phyloP scores from a whole-genome alignment of 2,329 filamentous ascomycete genomes.

The Neofusicoccum sp. region DNA sequence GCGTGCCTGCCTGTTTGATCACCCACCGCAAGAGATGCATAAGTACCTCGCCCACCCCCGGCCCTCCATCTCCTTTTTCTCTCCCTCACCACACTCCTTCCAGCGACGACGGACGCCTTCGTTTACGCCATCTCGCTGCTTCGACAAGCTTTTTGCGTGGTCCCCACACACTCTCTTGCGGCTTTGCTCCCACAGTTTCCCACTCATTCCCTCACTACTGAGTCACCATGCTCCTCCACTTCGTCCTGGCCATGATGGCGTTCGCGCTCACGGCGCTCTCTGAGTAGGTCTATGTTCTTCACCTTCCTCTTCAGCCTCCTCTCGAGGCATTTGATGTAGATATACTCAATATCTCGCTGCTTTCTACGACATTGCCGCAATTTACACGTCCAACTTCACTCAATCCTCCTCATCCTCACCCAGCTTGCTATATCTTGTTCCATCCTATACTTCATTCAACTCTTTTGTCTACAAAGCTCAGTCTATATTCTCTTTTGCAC shows the following conservation, averaged over 20 bases:
- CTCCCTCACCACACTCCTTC: conserved; percentile 3
- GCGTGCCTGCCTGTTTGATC: no score
- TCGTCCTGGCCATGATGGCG: not conserved
- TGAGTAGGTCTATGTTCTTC: not conserved
- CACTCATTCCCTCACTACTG: not conserved
- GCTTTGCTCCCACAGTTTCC: not conserved
- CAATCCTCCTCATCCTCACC: no score
- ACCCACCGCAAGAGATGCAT: not conserved
- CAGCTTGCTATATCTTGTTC: no score
- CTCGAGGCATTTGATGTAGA: no score
- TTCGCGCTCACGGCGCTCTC: not conserved
- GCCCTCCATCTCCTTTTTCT: not conserved
- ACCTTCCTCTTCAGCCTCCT: not conserved
- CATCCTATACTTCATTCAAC: no score
- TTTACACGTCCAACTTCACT: no score
- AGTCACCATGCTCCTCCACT: not conserved
- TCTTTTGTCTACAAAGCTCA: no score
- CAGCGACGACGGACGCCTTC: not conserved
- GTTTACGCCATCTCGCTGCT: not conserved
- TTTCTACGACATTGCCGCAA: no score
- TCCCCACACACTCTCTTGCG: not conserved
- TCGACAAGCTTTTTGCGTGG: not conserved
- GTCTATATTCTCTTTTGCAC: no score
- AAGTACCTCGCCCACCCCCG: not conserved
- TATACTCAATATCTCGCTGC: no score